Conservation (phyloP, 1,284 basidiomycete species). For the Amylostereum areolatum region DNA sequence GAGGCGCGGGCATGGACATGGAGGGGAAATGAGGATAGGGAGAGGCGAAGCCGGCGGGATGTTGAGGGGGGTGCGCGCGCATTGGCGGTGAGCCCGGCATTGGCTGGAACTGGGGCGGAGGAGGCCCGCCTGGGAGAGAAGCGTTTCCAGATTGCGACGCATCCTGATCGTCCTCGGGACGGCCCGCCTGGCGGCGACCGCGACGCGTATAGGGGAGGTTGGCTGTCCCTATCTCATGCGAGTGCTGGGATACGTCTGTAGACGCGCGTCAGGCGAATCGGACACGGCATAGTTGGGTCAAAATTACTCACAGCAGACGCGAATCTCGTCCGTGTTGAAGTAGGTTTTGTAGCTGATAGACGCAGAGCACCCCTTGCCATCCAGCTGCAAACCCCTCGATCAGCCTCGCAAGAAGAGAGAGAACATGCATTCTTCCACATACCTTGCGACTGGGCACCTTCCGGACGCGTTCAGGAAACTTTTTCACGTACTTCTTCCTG, state of each 20-base stretch:
- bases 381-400: slow-evolving; percentile 45
- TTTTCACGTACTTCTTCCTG: slow-evolving; percentile 81
- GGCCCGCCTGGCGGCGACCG: slow-evolving; percentile 59
- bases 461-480: slow-evolving; percentile 71
- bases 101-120: no score
- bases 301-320: slow-evolving; percentile 61
- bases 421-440: background rate
- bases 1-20: slow-evolving; percentile 15
- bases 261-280: background rate
- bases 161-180: slow-evolving; percentile 25
- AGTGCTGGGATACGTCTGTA: slow-evolving; percentile 69
- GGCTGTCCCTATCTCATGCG: slow-evolving; percentile 65
- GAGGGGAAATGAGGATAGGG: slow-evolving; percentile 23
- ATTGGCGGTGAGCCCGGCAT: slow-evolving; percentile 1
- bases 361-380: slow-evolving; percentile 70
- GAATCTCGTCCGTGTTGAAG: slow-evolving; percentile 71
- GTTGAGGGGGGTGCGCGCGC: slow-evolving; percentile 6
- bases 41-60: slow-evolving; percentile 11
- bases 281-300: slow-evolving; percentile 13
- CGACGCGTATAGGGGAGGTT: slow-evolving; percentile 72
- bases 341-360: slow-evolving; percentile 82
- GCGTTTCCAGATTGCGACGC: no score
- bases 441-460: slow-evolving; percentile 82
- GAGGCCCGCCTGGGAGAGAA: no score
- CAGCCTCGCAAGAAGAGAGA: slow-evolving; percentile 1